These are phyloP conservation scores for Boletellus ananiceps DNA, from an alignment of 768 basidiomycete species.

Conservation along the genomic window DNA sequence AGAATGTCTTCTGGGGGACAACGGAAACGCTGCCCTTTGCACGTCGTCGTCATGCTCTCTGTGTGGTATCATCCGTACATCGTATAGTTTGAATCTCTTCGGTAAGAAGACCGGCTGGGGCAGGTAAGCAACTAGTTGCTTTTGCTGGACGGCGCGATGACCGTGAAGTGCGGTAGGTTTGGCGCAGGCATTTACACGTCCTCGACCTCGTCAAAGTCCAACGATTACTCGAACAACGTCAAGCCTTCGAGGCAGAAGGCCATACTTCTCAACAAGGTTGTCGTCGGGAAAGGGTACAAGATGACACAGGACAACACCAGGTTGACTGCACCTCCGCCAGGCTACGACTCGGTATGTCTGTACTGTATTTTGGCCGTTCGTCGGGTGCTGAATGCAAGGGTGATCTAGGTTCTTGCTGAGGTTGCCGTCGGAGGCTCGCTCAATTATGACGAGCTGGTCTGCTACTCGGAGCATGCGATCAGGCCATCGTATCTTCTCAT, in stretches of 20 bases:
- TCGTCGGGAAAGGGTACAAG: constrained; percentile 68
- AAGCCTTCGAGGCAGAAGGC: constrained; percentile 53
- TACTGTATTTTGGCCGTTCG: background rate
- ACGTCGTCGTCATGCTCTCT: constrained; percentile 54
- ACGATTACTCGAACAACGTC: constrained; percentile 64
- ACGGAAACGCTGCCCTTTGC: constrained; percentile 49
- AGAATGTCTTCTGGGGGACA: constrained; percentile 61
- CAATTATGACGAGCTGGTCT: constrained; percentile 69
- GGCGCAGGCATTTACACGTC: constrained; percentile 71
- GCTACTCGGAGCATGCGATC: constrained; percentile 68
- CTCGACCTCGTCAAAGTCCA: constrained; percentile 77
- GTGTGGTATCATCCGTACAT: constrained; percentile 60
- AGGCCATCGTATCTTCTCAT: constrained; percentile 67
- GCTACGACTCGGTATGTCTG: constrained; percentile 59
- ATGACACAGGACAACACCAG: constrained; percentile 53
- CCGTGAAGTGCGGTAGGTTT: constrained; percentile 39
- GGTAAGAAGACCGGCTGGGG: constrained; percentile 74
- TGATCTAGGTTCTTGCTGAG: constrained; percentile 59
- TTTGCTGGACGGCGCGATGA: constrained; percentile 1
- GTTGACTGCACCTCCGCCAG: constrained; percentile 54
- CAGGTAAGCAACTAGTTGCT: constrained; percentile 36
- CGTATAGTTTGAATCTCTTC: constrained; percentile 57
- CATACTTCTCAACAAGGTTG: constrained; percentile 69
- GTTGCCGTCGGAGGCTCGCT: constrained; percentile 50
- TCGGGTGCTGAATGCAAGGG: constrained; percentile 1